Evolutionary conservation across 345 rosid genomes (phyloP), one percentile per base, ranked within the genome.

Genomic region (Lepidium sativum): DNA sequence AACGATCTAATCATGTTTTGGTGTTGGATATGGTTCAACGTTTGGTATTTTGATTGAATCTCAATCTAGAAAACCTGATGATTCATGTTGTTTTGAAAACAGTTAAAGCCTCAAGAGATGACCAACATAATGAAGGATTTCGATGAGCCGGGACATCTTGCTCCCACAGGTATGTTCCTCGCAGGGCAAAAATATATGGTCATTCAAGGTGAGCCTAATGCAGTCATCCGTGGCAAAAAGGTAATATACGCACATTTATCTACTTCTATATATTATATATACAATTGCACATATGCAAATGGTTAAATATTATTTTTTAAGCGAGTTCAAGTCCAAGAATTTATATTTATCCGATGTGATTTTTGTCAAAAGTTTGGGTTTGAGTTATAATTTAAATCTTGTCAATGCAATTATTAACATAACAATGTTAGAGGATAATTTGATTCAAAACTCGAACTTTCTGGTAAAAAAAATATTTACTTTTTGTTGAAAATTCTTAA

Each of bases 201-300:
- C 6, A 74, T 74, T 55, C 75, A 69, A 60, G 79, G 79, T 8
- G 79, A 84, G 77, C 73, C 87, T 7, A 75, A 75, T 76, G 89
- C 89, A 15, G 94, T 84, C 40, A 84, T 86, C 50, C 87, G 94
- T 37, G 94, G 94, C 63, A 86, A 84, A 58, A 86, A 86, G 94
- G 85, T 38, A 27, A 27, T 27, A 5, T 27, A 5, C 31, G 1
- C 31, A 27, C 0, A 25, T 25, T 23, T 3, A 23, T 23, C 25
- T 23, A 23, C 25, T 23, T 23, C 3, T 3, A 23, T 23, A 20
- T 23, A 3, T 23, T 23, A 3, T 23, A 23, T 2, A 23, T 23
- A 23, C 25, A 20, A 20, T 20, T 20, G 2, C 21, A 1, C 21
- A n/a, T n/a, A n/a, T n/a, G n/a, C n/a, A n/a, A n/a, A n/a, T 25